Evolutionary conservation across 441 rosid species (phyloP).

Genomic region (Breynia disticha): DNA sequence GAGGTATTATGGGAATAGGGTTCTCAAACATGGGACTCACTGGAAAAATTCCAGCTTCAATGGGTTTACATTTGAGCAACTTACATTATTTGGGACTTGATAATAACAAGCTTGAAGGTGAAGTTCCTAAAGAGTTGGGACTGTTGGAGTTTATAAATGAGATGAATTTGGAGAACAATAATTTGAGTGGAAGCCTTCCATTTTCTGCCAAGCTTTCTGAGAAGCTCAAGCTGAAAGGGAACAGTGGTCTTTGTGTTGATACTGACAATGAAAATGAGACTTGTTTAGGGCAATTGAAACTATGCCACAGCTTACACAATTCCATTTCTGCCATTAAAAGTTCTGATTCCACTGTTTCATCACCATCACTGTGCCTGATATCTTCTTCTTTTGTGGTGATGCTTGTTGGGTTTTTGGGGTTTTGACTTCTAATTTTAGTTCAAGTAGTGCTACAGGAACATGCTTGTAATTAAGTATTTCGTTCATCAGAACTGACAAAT

Average conservation of each 20-base stretch:
- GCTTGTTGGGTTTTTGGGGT: no score
- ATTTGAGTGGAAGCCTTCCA: constrained; percentile 43
- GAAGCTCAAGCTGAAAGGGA: constrained; percentile 47
- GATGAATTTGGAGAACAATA: constrained; percentile 61
- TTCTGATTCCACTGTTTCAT: constrained; percentile 3
- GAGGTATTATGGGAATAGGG: constrained; percentile 41
- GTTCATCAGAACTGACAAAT: no score
- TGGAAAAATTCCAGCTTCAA: constrained; percentile 45
- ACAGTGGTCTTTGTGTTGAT: constrained; percentile 30
- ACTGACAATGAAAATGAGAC: constrained; percentile 9
- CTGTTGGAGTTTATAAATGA: constrained; percentile 28
- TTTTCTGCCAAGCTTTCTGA: constrained; percentile 35
- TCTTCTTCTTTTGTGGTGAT: constrained; percentile 9
- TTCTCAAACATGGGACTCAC: constrained; percentile 42
- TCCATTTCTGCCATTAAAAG: constrained; percentile 15
- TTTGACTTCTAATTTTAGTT: no score
- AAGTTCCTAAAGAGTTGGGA: constrained; percentile 41
- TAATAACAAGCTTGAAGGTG: constrained; percentile 47
- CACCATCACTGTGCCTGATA: constrained; percentile 6
- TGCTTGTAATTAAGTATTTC: constrained; percentile 14
- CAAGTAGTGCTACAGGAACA: neutral
- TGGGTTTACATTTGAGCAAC: constrained; percentile 34
- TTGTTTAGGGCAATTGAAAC: constrained; percentile 20
- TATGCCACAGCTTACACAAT: no score
- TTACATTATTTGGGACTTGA: constrained; percentile 43